Conservation (phyloP, 495 filamentous ascomycete genomes). For the Bacidia gigantensis region DNA sequence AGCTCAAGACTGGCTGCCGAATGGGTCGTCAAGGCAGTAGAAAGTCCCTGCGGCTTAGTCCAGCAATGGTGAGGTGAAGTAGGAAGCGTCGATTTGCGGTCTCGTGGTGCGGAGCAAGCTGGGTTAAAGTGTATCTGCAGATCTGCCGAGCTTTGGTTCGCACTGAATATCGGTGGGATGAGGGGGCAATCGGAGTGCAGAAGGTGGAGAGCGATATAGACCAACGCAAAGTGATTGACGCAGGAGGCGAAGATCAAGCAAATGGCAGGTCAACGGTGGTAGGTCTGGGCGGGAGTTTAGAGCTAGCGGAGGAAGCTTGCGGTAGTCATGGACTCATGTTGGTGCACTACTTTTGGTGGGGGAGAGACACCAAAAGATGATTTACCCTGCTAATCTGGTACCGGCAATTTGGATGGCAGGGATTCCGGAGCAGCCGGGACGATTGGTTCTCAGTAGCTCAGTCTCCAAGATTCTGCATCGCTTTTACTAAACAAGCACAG, state of each 20-base stretch:
- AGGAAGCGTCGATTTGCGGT: background rate
- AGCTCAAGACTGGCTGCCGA: background rate
- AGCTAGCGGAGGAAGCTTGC: background rate
- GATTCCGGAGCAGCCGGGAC: slow-evolving; percentile 1
- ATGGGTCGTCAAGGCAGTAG: too few species aligned
- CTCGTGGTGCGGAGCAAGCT: slow-evolving; percentile 1
- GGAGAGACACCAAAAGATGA: too few species aligned
- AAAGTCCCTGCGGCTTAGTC: too few species aligned
- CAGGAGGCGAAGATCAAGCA: slow-evolving; percentile 3
- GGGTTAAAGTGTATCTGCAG: background rate
- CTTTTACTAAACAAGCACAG: background rate
- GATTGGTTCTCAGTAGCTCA: too few species aligned
- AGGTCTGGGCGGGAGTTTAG: background rate
- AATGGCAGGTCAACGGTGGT: background rate
- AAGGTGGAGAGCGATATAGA: background rate
- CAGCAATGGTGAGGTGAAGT: background rate
- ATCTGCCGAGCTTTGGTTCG: background rate
- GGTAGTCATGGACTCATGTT: background rate
- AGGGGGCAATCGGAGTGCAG: background rate
- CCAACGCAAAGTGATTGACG: slow-evolving; percentile 1
- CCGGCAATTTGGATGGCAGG: slow-evolving; percentile 4
- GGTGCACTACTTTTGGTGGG: background rate
- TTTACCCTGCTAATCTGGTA: slow-evolving; percentile 2
- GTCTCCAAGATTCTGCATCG: too few species aligned
- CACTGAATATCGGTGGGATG: background rate